Percentiles rank a stretch among this genome's conserved stretches.
Conservation (phyloP, 768 basidiomycete species). For the Stropharia rugosoannulata region DNA sequence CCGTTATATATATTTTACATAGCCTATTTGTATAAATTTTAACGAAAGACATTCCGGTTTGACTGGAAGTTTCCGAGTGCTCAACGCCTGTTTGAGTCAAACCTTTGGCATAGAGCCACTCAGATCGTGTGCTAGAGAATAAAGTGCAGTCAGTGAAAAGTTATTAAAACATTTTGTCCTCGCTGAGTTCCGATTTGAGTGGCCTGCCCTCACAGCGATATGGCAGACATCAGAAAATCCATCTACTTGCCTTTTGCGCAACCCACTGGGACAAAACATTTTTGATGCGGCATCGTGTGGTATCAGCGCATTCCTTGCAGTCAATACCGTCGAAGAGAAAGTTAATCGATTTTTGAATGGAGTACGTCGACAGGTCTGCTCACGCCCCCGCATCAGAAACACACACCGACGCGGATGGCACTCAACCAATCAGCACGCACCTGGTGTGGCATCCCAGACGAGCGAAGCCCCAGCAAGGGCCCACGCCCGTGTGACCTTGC, state of each 20-base stretch:
- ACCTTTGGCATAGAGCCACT: too few species aligned
- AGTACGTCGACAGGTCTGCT: slow-evolving; percentile 46
- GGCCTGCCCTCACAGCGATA: too few species aligned
- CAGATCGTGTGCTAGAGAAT: too few species aligned
- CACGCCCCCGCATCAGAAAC: too few species aligned
- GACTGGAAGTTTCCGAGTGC: too few species aligned
- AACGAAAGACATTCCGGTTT: too few species aligned
- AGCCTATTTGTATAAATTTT: too few species aligned
- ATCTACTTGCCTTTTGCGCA: slow-evolving; percentile 46
- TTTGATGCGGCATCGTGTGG: slow-evolving; percentile 46
- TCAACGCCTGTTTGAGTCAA: too few species aligned
- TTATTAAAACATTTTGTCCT: too few species aligned
- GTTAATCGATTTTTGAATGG: slow-evolving; percentile 46
- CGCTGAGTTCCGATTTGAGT: too few species aligned
- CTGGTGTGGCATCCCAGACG: slow-evolving; percentile 26
- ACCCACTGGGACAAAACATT: slow-evolving; percentile 52
- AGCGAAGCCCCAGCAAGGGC: slow-evolving; percentile 26
- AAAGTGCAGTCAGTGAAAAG: too few species aligned
- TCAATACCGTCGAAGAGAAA: slow-evolving; percentile 46
- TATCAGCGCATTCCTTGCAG: slow-evolving; percentile 43
- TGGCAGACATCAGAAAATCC: not conserved
- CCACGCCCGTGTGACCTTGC: slow-evolving; percentile 25
- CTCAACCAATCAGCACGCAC: slow-evolving; percentile 4
- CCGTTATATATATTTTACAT: too few species aligned
- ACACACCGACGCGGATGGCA: not conserved